Conservation (phyloP, 352 stramenopile species). For the Phytopythium helicoides region DNA sequence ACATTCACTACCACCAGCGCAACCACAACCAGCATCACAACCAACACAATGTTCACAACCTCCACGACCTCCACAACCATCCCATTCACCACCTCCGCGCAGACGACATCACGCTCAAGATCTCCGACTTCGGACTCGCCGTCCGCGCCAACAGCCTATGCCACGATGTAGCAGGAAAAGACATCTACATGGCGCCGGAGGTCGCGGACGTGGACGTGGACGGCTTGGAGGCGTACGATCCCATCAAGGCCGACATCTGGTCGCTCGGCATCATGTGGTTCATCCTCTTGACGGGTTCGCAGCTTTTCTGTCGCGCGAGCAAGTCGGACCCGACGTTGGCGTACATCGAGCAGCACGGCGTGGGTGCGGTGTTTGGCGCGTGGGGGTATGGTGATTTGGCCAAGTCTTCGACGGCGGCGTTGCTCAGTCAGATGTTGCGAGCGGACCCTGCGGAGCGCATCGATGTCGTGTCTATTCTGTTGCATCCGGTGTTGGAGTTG, state of each 20-base stretch:
- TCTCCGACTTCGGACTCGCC: slow-evolving; percentile 58
- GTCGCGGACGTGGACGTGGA: slow-evolving; percentile 48
- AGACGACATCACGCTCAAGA: slow-evolving; percentile 28
- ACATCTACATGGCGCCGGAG: slow-evolving; percentile 70
- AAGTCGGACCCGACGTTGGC: slow-evolving; percentile 24
- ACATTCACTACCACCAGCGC: background rate
- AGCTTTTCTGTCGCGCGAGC: slow-evolving; percentile 33
- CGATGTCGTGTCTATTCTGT: too few species aligned
- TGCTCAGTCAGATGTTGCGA: too few species aligned
- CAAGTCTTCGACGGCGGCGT: too few species aligned
- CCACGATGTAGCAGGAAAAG: slow-evolving; percentile 28
- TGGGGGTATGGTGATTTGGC: slow-evolving; percentile 17
- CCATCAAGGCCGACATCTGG: slow-evolving; percentile 53
- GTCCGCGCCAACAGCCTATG: slow-evolving; percentile 6
- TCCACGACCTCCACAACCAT: too few species aligned
- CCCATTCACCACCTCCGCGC: too few species aligned
- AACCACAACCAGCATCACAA: too few species aligned
- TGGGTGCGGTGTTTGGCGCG: slow-evolving; percentile 24
- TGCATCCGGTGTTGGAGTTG: too few species aligned
- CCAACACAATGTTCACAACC: too few species aligned
- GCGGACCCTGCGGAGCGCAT: too few species aligned
- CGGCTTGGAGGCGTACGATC: slow-evolving; percentile 36
- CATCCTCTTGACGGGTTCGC: slow-evolving; percentile 62
- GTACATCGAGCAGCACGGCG: slow-evolving; percentile 15
- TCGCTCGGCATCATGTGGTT: slow-evolving; percentile 68